phyloP scores from a whole-genome alignment of 345 rosid species.

The Heritiera littoralis region DNA sequence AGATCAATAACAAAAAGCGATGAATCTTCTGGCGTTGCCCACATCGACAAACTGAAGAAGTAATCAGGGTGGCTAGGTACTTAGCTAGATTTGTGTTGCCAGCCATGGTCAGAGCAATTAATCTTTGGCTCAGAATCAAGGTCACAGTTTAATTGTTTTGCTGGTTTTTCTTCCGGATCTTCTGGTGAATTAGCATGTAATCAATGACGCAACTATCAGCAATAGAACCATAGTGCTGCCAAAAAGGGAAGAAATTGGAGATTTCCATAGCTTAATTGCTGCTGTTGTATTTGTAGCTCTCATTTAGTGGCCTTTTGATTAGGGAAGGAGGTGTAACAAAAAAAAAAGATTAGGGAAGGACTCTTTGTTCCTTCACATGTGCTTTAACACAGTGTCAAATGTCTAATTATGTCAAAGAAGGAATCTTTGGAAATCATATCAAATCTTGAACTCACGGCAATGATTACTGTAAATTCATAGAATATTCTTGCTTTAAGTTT shows the following conservation, averaged over 20 bases:
- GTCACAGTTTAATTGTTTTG: background rate
- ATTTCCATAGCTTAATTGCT: slow-evolving; percentile 34
- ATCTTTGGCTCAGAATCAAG: slow-evolving; percentile 38
- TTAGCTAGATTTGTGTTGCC: slow-evolving; percentile 47
- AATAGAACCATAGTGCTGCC: slow-evolving; percentile 39
- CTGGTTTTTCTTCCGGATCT: slow-evolving; percentile 13
- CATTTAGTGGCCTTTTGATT: background rate
- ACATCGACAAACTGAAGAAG: slow-evolving; percentile 20
- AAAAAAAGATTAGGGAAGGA: background rate
- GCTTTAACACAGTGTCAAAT: background rate
- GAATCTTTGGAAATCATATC: background rate
- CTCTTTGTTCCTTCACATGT: background rate
- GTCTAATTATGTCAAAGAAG: background rate
- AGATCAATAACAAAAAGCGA: background rate
- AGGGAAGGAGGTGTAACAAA: too few relatives aligned
- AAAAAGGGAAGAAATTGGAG: slow-evolving; percentile 51
- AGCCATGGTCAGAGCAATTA: slow-evolving; percentile 49
- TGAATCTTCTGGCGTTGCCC: slow-evolving; percentile 14
- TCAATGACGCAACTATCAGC: slow-evolving; percentile 38
- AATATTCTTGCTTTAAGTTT: background rate
- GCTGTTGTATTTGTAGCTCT: background rate
- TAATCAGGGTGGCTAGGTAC: slow-evolving; percentile 43
- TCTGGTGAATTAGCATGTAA: slow-evolving; percentile 18
- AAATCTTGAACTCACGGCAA: background rate
- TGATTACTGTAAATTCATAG: background rate